Conservation (phyloP, 1,284 basidiomycete species). For the Malassezia sp. region DNA sequence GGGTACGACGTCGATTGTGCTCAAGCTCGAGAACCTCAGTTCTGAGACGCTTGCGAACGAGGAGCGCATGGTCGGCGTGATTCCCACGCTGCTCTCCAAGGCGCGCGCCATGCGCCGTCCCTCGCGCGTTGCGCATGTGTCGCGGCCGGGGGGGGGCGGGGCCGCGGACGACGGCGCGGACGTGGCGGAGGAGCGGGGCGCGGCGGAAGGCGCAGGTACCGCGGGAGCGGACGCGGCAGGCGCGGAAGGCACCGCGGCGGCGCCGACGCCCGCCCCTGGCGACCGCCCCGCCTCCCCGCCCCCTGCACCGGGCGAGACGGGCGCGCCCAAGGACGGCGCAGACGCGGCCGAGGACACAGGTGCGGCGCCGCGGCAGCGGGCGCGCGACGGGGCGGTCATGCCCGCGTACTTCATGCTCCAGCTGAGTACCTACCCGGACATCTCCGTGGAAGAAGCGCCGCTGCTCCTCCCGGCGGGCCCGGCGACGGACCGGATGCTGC, state of each 20-base stretch:
- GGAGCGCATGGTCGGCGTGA: slow-evolving; percentile 2
- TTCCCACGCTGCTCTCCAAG: background rate
- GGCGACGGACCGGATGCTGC: slow-evolving; percentile 57
- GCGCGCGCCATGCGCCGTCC: no score
- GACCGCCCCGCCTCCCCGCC: no score
- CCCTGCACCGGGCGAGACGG: background rate
- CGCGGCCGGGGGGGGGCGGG: no score
- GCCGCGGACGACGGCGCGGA: no score
- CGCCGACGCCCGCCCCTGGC: no score
- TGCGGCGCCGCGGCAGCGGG: background rate
- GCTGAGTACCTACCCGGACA: slow-evolving; percentile 53
- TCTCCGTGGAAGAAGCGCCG: slow-evolving; percentile 41
- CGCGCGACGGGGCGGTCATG: slow-evolving; percentile 43
- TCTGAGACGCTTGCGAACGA: slow-evolving; percentile 4
- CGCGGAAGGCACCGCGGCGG: no score
- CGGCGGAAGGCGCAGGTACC: no score
- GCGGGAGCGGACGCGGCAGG: no score
- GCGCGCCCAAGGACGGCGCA: background rate
- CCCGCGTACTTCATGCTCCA: slow-evolving; percentile 80
- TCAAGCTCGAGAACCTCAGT: slow-evolving; percentile 71
- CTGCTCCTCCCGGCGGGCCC: slow-evolving; percentile 51
- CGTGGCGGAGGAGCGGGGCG: no score
- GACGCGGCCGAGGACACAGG: background rate
- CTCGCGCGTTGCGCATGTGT: no score
- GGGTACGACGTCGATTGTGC: slow-evolving; percentile 72